Conservation (phyloP, 2,329 filamentous ascomycete genomes). For the Cercospora sesami region DNA sequence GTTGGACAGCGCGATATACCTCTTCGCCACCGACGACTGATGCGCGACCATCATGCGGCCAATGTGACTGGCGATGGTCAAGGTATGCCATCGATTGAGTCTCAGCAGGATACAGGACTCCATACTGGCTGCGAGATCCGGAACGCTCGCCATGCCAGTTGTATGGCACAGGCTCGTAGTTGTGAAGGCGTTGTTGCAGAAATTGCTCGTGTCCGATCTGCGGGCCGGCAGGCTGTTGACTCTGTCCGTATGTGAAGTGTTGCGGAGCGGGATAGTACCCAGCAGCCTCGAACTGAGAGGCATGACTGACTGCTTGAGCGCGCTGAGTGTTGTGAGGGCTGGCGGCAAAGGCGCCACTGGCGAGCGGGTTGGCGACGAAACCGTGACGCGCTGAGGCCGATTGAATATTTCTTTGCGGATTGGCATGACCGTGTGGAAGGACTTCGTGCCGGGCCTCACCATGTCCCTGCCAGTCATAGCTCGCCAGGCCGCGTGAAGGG, state of each 20-base stretch:
- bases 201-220: not conserved
- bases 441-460: not conserved
- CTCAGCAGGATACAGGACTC: not conserved
- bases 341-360: not conserved
- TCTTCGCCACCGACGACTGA: not conserved
- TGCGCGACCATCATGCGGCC: not conserved
- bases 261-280: not conserved
- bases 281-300: not conserved
- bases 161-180: not conserved
- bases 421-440: not conserved
- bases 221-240: not conserved
- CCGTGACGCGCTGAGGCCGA: not conserved
- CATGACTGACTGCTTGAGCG: not conserved
- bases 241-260: not conserved
- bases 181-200: not conserved
- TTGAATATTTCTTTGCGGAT: not conserved
- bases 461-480: not conserved
- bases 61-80: not conserved
- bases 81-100: not conserved
- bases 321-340: not conserved
- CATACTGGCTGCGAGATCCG: not conserved
- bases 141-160: not conserved
- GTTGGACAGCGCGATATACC: not conserved
- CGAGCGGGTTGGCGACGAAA: not conserved
- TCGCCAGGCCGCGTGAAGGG: not conserved